phyloP scores from a whole-genome alignment of 805 yeast genomes.

The Starmerella scarabaei region DNA sequence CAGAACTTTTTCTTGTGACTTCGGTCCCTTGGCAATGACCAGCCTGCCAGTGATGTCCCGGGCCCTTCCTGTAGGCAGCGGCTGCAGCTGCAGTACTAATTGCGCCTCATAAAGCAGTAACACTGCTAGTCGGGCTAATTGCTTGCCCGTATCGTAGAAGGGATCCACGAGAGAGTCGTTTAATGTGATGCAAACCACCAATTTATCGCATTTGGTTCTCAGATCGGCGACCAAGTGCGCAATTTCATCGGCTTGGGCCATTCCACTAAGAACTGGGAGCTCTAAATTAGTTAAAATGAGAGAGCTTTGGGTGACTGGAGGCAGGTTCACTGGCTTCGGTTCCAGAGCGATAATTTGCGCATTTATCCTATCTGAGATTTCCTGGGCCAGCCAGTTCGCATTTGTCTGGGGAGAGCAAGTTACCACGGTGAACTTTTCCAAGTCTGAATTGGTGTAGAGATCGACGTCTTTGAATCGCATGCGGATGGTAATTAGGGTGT shows the following conservation, averaged over 20 bases:
- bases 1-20: neutral
- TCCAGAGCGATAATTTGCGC: constrained; percentile 1
- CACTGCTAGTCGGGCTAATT: constrained; percentile 36
- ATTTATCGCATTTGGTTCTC: constrained; percentile 24
- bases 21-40: constrained; percentile 45
- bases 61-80: constrained; percentile 70
- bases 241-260: constrained; percentile 27
- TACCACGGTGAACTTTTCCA: constrained; percentile 16
- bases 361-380: constrained; percentile 2
- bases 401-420: constrained; percentile 23
- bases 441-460: neutral
- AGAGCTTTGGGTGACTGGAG: neutral
- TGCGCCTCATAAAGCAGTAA: constrained; percentile 40
- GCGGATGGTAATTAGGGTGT: neutral
- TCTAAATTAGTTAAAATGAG: constrained; percentile 4
- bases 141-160: constrained; percentile 25
- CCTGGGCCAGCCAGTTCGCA: constrained; percentile 17
- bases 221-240: constrained; percentile 28
- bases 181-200: constrained; percentile 31
- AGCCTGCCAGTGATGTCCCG: constrained; percentile 68
- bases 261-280: constrained; percentile 8
- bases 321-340: neutral
- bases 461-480: constrained; percentile 12
- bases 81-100: constrained; percentile 44
- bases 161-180: constrained; percentile 27